Conservation (phyloP, 495 filamentous ascomycete genomes). For the Trichoderma asperelloides region DNA sequence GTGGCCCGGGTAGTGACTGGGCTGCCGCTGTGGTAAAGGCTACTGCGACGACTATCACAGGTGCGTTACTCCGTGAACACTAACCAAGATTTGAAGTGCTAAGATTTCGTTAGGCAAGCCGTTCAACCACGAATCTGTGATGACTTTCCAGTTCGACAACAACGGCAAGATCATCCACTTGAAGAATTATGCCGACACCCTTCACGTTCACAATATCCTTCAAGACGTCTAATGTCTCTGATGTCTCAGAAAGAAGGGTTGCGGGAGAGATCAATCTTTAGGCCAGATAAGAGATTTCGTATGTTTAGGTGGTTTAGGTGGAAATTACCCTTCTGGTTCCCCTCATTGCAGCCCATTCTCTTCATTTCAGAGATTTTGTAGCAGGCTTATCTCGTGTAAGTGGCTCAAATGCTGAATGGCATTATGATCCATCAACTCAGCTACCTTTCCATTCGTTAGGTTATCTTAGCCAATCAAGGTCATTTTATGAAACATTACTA, state of each 20-base stretch:
- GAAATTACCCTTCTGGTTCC: background rate
- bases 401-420: background rate
- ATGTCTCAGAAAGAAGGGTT: background rate
- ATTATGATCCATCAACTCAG: background rate
- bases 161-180: background rate
- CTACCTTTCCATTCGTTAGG: background rate
- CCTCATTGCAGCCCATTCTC: background rate
- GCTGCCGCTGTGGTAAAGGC: background rate
- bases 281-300: background rate
- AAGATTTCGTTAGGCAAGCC: background rate
- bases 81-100: background rate
- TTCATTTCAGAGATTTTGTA: background rate
- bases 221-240: background rate
- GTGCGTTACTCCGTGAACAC: background rate
- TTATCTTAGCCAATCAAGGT: background rate
- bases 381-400: background rate
- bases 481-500: too few species aligned
- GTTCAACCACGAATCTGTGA: background rate
- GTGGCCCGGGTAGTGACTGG: background rate
- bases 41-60: background rate
- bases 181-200: background rate
- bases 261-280: background rate
- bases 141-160: background rate
- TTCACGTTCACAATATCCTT: background rate
- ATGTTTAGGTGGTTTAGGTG: background rate